Conservation (phyloP, 2,329 filamentous ascomycete species). For the Xenosphaeropsis pyriputrescens region DNA sequence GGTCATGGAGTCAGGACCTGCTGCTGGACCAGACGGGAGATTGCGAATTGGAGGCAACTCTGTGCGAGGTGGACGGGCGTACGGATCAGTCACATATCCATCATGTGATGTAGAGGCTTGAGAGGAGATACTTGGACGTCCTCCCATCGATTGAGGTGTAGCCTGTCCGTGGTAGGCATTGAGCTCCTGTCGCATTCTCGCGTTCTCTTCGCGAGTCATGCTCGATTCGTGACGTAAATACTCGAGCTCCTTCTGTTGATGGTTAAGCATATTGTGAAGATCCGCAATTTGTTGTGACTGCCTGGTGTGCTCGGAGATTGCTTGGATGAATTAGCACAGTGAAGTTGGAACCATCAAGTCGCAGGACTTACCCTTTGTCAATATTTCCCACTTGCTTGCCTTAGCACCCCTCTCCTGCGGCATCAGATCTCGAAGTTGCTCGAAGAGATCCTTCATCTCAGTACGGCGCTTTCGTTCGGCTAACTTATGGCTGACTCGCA, state of each 20-base stretch:
- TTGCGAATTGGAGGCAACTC: conserved; percentile 43
- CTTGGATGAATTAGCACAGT: conserved; percentile 21
- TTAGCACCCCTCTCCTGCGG: conserved; percentile 72
- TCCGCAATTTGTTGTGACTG: conserved; percentile 24
- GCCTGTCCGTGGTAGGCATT: conserved; percentile 2
- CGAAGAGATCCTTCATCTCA: conserved; percentile 81
- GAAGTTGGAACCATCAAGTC: neutral
- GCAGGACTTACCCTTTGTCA: conserved; percentile 57
- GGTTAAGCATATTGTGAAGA: conserved; percentile 10
- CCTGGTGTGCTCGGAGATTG: conserved; percentile 45
- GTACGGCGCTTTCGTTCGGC: conserved; percentile 72
- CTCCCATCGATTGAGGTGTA: neutral
- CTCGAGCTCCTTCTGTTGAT: conserved; percentile 27
- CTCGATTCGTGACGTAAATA: conserved; percentile 28
- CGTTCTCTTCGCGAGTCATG: conserved; percentile 15
- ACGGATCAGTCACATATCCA: conserved; percentile 1
- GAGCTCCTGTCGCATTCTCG: conserved; percentile 7
- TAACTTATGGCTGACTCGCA: conserved; percentile 73
- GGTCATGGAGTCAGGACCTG: conserved; percentile 43
- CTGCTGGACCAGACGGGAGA: conserved; percentile 22
- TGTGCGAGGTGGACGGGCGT: conserved; percentile 19
- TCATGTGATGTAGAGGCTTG: conserved; percentile 1
- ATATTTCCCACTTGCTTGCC: conserved; percentile 79
- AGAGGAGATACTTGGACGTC: neutral
- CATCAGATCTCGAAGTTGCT: conserved; percentile 63